Conservation (phyloP, 306 rosid genomes). For the Astragalus membranaceus region DNA sequence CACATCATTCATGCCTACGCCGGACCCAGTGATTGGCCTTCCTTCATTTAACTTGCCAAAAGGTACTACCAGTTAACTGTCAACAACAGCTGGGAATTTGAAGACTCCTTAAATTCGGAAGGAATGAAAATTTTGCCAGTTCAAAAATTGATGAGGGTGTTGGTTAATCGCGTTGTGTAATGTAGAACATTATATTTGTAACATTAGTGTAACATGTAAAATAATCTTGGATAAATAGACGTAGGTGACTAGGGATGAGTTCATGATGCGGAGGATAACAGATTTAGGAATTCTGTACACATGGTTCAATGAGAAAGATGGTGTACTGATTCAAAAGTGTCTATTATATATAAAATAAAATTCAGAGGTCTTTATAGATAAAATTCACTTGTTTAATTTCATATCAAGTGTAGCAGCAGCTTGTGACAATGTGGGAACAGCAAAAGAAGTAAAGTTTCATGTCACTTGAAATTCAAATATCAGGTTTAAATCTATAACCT, state of each 20-base stretch:
- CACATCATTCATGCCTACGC: not conserved
- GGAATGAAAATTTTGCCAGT: slow-evolving; percentile 6
- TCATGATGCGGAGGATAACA: slow-evolving; percentile 6
- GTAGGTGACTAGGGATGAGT: slow-evolving; percentile 11
- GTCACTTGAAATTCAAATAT: too few species aligned
- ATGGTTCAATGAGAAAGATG: slow-evolving; percentile 3
- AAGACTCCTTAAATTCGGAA: not conserved
- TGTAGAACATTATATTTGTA: not conserved
- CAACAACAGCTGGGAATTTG: slow-evolving; percentile 1
- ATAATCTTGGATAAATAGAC: not conserved
- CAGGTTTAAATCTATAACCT: too few species aligned
- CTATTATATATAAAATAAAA: not conserved
- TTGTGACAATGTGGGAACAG: too few species aligned
- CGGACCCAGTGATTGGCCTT: not conserved
- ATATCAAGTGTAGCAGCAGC: not conserved
- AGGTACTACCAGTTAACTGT: slow-evolving; percentile 3
- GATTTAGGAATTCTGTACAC: slow-evolving; percentile 8
- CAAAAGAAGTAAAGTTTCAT: too few species aligned
- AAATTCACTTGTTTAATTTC: not conserved
- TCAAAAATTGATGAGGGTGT: not conserved
- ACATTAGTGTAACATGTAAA: slow-evolving; percentile 19
- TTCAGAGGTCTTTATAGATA: not conserved
- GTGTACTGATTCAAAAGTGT: not conserved
- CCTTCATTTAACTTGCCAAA: slow-evolving; percentile 1
- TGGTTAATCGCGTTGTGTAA: not conserved